phyloP scores from a whole-genome alignment of 768 basidiomycete genomes.

The Pholiota molesta region DNA sequence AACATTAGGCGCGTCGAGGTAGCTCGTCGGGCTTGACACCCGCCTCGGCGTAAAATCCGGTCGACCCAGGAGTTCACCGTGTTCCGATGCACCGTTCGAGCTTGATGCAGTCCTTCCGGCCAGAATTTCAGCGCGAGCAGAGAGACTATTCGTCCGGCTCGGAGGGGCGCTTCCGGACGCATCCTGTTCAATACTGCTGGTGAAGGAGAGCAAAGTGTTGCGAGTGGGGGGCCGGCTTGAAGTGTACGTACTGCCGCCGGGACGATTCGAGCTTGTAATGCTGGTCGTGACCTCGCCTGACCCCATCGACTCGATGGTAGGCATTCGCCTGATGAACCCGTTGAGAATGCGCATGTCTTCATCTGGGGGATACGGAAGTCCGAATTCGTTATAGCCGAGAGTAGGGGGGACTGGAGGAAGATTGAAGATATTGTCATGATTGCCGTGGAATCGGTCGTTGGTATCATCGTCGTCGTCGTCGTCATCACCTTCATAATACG shows the following conservation, averaged over 20 bases:
- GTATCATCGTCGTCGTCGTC: conserved; percentile 21
- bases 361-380: conserved; percentile 47
- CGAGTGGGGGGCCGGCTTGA: conserved; percentile 44
- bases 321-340: conserved; percentile 71
- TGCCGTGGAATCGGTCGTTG: conserved; percentile 10
- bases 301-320: conserved; percentile 79
- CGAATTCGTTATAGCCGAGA: conserved; percentile 52
- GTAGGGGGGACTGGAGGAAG: conserved; percentile 30
- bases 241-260: conserved; percentile 24
- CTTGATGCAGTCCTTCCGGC: conserved; percentile 16
- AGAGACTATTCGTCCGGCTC: conserved; percentile 40
- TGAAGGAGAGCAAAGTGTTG: conserved; percentile 36
- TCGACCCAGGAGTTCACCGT: conserved; percentile 35
- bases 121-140: conserved; percentile 33
- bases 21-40: conserved; percentile 19
- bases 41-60: conserved; percentile 13
- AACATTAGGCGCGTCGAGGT: conserved; percentile 14
- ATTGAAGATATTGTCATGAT: conserved; percentile 20
- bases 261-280: conserved; percentile 21
- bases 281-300: conserved; percentile 55
- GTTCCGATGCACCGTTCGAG: conserved; percentile 27
- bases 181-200: conserved; percentile 28
- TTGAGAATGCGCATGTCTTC: conserved; percentile 65
- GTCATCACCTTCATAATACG: conserved; percentile 21
- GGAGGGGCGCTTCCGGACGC: conserved; percentile 31